Conservation (phyloP, 78 protist species). For the Trichosphaerium sp. region DNA sequence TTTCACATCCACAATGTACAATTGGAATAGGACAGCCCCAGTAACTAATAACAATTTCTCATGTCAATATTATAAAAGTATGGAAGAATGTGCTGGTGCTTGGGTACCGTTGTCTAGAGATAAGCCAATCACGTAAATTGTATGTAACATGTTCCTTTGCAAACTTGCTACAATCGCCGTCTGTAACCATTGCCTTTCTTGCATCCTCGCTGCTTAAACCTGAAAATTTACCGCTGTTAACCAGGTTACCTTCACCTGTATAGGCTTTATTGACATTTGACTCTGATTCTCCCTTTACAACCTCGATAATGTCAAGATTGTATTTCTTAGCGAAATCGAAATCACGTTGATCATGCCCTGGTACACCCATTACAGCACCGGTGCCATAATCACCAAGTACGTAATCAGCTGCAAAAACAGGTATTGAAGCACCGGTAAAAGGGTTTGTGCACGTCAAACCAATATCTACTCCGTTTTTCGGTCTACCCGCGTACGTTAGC, state of each 20-base stretch:
- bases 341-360: slow-evolving; percentile 80
- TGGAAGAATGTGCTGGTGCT: too few relatives aligned
- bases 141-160: slow-evolving; percentile 5
- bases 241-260: slow-evolving; percentile 12
- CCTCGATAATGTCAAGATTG: slow-evolving; percentile 28
- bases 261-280: too few relatives aligned
- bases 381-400: slow-evolving; percentile 66
- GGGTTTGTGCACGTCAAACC: slow-evolving; percentile 9
- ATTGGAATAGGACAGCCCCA: slow-evolving; percentile 93
- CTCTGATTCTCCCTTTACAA: slow-evolving; percentile 1
- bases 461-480: too few relatives aligned
- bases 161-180: neutral
- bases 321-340: slow-evolving; percentile 43
- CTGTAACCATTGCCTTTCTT: slow-evolving; percentile 1
- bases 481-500: too few relatives aligned
- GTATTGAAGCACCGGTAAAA: slow-evolving; percentile 12
- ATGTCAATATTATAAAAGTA: too few relatives aligned
- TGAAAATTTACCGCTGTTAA: slow-evolving; percentile 32
- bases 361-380: slow-evolving; percentile 88
- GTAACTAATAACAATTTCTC: slow-evolving; percentile 13
- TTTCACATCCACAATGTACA: slow-evolving; percentile 55
- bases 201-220: slow-evolving; percentile 19
- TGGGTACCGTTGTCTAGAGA: slow-evolving; percentile 79
- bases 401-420: slow-evolving; percentile 49
- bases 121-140: slow-evolving; percentile 83